Conservation (phyloP, 306 rosid genomes). For the Cicer cuneatum region DNA sequence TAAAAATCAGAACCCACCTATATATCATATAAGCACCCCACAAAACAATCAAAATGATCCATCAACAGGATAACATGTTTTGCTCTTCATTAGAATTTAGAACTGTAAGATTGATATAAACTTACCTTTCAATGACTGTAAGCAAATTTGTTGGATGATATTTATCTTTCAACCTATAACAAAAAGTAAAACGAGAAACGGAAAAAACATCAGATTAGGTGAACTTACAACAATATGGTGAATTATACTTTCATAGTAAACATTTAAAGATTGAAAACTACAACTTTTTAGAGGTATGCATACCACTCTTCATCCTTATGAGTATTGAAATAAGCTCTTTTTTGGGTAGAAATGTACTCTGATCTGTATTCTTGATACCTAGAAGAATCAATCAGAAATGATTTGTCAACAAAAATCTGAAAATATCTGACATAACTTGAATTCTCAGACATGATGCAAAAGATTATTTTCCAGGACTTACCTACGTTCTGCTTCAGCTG, state of each 20-base stretch:
- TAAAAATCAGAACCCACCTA: slow-evolving; percentile 28
- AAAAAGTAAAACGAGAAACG: slow-evolving; percentile 43
- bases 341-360: slow-evolving; percentile 93
- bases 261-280: slow-evolving; percentile 34
- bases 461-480: slow-evolving; percentile 46
- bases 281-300: slow-evolving; percentile 11
- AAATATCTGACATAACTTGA: slow-evolving; percentile 1
- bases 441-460: slow-evolving; percentile 23
- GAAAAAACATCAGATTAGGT: slow-evolving; percentile 19
- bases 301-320: slow-evolving; percentile 98
- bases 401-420: slow-evolving; percentile 24
- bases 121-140: slow-evolving; percentile 85
- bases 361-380: slow-evolving; percentile 97
- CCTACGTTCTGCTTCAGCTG: slow-evolving; percentile 98
- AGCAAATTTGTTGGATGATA: slow-evolving; percentile 95
- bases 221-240: slow-evolving; percentile 15
- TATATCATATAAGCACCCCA: slow-evolving; percentile 1
- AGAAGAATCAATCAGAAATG: slow-evolving; percentile 33
- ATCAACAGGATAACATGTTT: slow-evolving; percentile 13
- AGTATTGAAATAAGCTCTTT: slow-evolving; percentile 80
- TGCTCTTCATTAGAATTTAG: slow-evolving; percentile 22
- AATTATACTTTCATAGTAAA: slow-evolving; percentile 8
- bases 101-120: slow-evolving; percentile 31
- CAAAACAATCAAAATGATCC: not conserved
- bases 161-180: slow-evolving; percentile 87